Conservation (phyloP, 257 asterid species). For the Plectranthus barbatus region DNA sequence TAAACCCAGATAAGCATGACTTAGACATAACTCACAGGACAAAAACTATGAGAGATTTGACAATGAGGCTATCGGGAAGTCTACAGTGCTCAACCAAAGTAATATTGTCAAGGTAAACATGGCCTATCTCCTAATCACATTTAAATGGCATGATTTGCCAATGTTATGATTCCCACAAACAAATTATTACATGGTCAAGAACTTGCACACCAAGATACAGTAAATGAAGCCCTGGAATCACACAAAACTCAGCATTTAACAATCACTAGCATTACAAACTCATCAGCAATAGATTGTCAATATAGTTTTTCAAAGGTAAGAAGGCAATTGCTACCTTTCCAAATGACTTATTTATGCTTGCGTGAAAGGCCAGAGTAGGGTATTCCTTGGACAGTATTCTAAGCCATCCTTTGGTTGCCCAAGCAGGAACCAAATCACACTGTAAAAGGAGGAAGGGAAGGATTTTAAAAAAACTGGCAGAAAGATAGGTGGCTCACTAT, state of each 20-base stretch:
- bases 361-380: conserved; percentile 93
- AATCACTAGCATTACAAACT: background rate
- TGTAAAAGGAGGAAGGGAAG: conserved; percentile 11
- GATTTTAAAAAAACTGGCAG: background rate
- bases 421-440: conserved; percentile 97
- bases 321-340: conserved; percentile 59
- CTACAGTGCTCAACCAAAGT: background rate
- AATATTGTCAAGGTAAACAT: background rate
- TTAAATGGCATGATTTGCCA: background rate
- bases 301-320: background rate
- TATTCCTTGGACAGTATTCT: conserved; percentile 74
- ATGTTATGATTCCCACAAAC: background rate
- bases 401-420: conserved; percentile 98
- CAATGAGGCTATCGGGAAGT: background rate
- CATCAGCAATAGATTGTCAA: background rate
- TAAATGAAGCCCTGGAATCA: background rate
- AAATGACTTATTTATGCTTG: conserved; percentile 87
- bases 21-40: background rate
- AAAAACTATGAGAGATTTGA: background rate
- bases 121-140: background rate
- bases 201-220: background rate
- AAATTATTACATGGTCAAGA: background rate
- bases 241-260: background rate
- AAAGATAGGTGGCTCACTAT: background rate
- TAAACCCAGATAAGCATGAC: background rate